Evolutionary conservation across 2,329 filamentous ascomycete genomes (phyloP), one percentile per base, ranked within the genome.

Genomic region (Sclerotinia trifoliorum): DNA sequence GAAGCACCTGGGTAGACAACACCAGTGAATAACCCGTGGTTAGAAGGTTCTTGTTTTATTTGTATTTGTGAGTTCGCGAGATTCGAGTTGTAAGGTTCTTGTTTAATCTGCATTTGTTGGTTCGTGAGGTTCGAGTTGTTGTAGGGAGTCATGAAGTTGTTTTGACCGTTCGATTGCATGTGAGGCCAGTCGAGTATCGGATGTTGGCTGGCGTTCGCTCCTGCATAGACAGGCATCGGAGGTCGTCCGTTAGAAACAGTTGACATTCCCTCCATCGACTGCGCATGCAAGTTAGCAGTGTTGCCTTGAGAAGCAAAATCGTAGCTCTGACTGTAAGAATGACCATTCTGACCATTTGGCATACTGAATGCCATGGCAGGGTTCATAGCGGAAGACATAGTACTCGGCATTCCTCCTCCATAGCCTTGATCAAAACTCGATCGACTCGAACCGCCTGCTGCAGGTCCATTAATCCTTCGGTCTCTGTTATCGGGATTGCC

Each of bases 151-250:
- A 86, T 85, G 80, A 86, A 88, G 80, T 84, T 82, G 80, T 87
- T 83, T 80, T 89, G 86, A 81, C 86, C 84, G 85, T 88, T 88
- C 82, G 88, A 80, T 82, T 89, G 89, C 87, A 93, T 90, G 78
- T 90, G 86, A 77, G 89, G 85, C 90, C 90, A 93, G 81, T 92
- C 90, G 68, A 90, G 82, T 82, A 84, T 80, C 78, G 85, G 83
- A 80, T 88, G 86, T 79, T 84, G 84, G 80, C 84, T 81, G 67
- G 68, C 70, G 80, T 84, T 85, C 74, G 85, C 85, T 77, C 78
- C 80, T 51, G 82, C 83, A 77, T 82, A 83, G 79, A 87, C 87
- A 52, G 69, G 66, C 66, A 70, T 61, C 39, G 68, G 39, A 82
- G 88, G 87, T 69, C 73, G 70, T 49, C 71, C 72, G 65, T 72